phyloP scores from a whole-genome alignment of 805 yeast species.

The Saccharomycopsis microspora region DNA sequence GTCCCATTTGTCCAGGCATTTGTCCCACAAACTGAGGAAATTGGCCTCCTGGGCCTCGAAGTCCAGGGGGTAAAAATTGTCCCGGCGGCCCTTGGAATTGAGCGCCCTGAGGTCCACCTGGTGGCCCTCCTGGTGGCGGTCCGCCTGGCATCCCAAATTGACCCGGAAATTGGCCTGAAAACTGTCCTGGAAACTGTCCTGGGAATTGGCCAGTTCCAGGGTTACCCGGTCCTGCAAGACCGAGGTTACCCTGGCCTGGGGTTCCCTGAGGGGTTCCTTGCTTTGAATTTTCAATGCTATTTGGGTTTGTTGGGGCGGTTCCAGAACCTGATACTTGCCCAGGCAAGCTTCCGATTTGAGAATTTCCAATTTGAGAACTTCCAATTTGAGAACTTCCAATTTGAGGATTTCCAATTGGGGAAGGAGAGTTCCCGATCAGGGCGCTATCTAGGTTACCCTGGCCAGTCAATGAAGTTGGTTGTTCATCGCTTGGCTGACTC shows the following conservation, averaged over 20 bases:
- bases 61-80: constrained; percentile 2
- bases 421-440: neutral
- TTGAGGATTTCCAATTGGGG: no score
- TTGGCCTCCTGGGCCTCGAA: constrained; percentile 4
- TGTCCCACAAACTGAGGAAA: neutral
- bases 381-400: no score
- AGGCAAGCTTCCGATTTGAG: no score
- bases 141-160: constrained; percentile 9
- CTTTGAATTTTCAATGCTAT: no score
- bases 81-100: constrained; percentile 2
- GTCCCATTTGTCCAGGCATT: neutral
- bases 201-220: constrained; percentile 2
- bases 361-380: no score
- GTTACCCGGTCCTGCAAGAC: neutral
- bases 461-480: neutral
- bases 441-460: neutral
- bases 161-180: constrained; percentile 16
- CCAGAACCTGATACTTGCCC: no score
- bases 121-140: neutral
- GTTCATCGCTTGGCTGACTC: neutral
- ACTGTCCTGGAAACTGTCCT: constrained; percentile 16
- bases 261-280: no score
- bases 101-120: constrained; percentile 7
- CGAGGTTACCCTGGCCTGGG: no score
- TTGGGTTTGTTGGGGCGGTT: no score